These are phyloP conservation scores for Chaetomium fimeti DNA, from an alignment of 495 filamentous ascomycete genomes.

Conservation along the genomic window DNA sequence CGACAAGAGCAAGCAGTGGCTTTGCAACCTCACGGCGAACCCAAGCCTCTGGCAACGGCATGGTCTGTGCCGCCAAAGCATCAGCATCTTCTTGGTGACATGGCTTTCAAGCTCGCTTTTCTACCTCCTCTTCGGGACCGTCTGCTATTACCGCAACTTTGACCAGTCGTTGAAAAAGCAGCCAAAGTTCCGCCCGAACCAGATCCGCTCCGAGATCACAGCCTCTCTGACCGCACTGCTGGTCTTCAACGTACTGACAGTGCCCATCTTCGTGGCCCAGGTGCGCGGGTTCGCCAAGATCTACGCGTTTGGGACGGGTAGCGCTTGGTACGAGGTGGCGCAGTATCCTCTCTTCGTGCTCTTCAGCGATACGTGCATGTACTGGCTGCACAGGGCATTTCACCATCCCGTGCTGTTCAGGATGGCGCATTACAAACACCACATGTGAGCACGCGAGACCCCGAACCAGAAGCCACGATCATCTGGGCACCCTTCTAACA, in stretches of 20 bases:
- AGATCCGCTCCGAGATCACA: not conserved
- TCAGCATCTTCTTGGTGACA: not conserved
- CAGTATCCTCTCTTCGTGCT: constrained; percentile 1
- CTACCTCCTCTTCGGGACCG: constrained; percentile 1
- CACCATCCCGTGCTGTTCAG: not conserved
- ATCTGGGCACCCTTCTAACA: not conserved
- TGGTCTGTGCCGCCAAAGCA: not conserved
- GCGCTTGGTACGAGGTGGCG: constrained; percentile 1
- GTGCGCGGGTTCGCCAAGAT: not conserved
- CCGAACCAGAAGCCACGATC: not conserved
- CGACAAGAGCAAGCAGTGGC: not conserved
- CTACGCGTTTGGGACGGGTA: not conserved
- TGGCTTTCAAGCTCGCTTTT: not conserved
- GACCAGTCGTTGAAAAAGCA: not conserved
- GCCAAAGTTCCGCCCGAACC: not conserved
- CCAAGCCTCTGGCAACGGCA: not conserved
- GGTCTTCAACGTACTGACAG: not conserved
- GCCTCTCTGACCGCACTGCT: not conserved
- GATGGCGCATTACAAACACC: not conserved
- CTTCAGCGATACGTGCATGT: constrained; percentile 3
- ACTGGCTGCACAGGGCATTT: not conserved
- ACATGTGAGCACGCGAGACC: not conserved
- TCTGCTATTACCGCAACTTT: constrained; percentile 1
- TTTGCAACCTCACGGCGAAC: not conserved
- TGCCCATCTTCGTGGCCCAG: constrained; percentile 5